Percentiles rank a stretch among this genome's conserved stretches.
phyloP scores from a whole-genome alignment of 2,329 filamentous ascomycete species.

The Fusarium siculi region DNA sequence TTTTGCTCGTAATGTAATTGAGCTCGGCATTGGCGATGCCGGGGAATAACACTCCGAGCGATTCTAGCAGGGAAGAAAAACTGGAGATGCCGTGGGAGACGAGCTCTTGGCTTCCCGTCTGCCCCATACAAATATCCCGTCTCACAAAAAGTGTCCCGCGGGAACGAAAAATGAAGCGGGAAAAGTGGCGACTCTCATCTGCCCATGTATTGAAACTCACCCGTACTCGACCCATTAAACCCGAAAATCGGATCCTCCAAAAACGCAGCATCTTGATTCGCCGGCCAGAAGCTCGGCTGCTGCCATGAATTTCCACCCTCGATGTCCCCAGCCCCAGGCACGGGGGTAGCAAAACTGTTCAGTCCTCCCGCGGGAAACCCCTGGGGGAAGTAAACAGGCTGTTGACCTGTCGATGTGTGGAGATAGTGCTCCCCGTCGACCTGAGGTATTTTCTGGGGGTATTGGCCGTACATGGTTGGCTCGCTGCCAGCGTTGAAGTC shows the following conservation, averaged over 20 bases:
- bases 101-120: not conserved
- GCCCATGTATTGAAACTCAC: slow-evolving; percentile 35
- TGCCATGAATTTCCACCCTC: slow-evolving; percentile 14
- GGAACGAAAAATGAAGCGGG: not conserved
- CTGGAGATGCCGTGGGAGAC: slow-evolving; percentile 2
- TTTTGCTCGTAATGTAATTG: not conserved
- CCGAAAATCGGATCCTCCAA: slow-evolving; percentile 48
- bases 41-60: not conserved
- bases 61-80: slow-evolving; percentile 3
- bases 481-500: slow-evolving; percentile 18
- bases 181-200: slow-evolving; percentile 2
- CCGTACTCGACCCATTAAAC: slow-evolving; percentile 46
- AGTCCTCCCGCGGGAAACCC: slow-evolving; percentile 20
- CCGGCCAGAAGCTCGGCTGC: slow-evolving; percentile 6
- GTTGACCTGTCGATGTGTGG: not conserved
- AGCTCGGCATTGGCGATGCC: not conserved
- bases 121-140: not conserved
- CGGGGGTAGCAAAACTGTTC: not conserved
- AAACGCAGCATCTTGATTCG: slow-evolving; percentile 22
- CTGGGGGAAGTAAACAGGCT: slow-evolving; percentile 13
- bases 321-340: not conserved
- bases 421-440: slow-evolving; percentile 16
- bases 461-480: not conserved
- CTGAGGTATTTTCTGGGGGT: slow-evolving; percentile 12
- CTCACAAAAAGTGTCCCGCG: not conserved